Evolutionary conservation across 2,329 filamentous ascomycete species (phyloP), one percentile per base, ranked within the genome.

Genomic region (Penicillium hordei): DNA sequence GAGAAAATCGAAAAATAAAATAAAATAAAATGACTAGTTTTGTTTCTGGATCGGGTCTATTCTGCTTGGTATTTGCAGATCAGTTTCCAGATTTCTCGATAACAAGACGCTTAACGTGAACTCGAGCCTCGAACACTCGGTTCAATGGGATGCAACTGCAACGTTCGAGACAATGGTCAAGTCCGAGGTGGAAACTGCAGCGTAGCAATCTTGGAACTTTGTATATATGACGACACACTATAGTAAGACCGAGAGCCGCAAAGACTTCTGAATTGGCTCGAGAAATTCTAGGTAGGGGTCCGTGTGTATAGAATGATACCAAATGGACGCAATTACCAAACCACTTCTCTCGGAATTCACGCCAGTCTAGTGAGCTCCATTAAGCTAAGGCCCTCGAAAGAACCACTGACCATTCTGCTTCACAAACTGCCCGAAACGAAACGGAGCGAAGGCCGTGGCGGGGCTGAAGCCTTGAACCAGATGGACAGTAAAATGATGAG

Each of bases 151-250:
- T 61, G 65, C 63, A 66, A 67, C 63, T 65, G 65, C 57, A 67
- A 67, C 65, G 59, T 49, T 60, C 40, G 42, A 56, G 51, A 67
- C 62, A 67, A 66, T 67, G 49, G 44, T 51, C 48, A 57, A 63
- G 62, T 65, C 54, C 33, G 15, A 60, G 10, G 59, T 61, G 63
- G 60, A 63, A 59, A 48, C 39, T 42, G 21, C 19, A 63, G 39
- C 48, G 65, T 67, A 52, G 58, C 13, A 65, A 34, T 55, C 31
- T 12, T 48, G 9, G 9, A 48, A 48, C 31, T 19, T 48, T 48
- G 8, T 23, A n/a, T 7, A 7, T 29, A 33, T 64, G 62, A 67
- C 60, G 59, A 42, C 52, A 19, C 42, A 12, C 42, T n/a, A 27
- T 27, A n/a, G 23, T n/a, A n/a, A 27, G 42, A n/a, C 2, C 4